Evolutionary conservation across 169 alveolate genomes (phyloP), one percentile per base, ranked within the genome.

Genomic region (Theileria luwenshuni): DNA sequence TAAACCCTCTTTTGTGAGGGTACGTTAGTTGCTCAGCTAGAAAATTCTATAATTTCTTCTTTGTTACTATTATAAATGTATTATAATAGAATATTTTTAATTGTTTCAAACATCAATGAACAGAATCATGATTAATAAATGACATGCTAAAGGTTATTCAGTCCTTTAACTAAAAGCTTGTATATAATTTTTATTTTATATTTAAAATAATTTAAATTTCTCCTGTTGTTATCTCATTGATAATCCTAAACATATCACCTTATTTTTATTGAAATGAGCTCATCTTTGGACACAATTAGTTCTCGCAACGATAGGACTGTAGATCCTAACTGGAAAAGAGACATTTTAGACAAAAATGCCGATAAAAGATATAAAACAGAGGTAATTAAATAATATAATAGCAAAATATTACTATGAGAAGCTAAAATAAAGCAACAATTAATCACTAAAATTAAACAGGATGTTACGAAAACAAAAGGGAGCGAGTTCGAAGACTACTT

Each of bases 381-480:
- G 89, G 89, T 81, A 12, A 21, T 65, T 60, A 19, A 38, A 5
- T 7, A 38, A 38, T 38, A 38, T 7, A 19, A 7, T 10, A 21
- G 60, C 60, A 3, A 60, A 6, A 60, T 7, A 7, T 21, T 6
- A 12, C 61, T 51, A 51, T 21, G 3, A 51, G 3, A 6, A 51
- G 5, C n/a, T n/a, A 45, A 15, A 17, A 45, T 17, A 15, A 17
- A 17, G 52, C 52, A 17, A 45, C 52, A 45, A 15, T 56, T 27
- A 12, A 8, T 27, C 1, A 19, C 8, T 69, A 91, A 73, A 49
- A 68, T 73, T 54, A 73, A 91, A 12, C 86, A 93, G 89, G 99
- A 98, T 90, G 99, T 98, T 41, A 94, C 99, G n/a, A 94, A 90
- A 70, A 96, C 99, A 1, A 97, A 95, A 89, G 99, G 99, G 8